These are phyloP conservation scores for Knoxdaviesia capensis DNA, from an alignment of 2,329 filamentous ascomycete genomes.

Conservation along the genomic window DNA sequence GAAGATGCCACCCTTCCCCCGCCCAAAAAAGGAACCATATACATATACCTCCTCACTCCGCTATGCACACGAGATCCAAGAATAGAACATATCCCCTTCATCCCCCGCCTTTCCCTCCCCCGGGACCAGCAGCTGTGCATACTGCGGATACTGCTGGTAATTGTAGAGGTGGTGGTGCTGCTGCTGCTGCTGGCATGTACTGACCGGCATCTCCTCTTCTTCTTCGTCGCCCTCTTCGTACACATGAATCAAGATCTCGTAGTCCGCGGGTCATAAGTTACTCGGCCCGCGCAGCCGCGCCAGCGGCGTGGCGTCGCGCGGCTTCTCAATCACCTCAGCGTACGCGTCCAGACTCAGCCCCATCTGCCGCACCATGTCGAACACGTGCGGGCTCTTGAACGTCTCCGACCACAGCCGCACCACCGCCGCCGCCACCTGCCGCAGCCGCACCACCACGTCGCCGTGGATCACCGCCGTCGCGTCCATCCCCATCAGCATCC, in stretches of 20 bases:
- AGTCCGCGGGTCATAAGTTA: background rate
- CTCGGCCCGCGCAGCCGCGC: conserved; percentile 8
- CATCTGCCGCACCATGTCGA: conserved; percentile 38
- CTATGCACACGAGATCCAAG: too few relatives aligned
- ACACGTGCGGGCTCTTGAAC: conserved; percentile 40
- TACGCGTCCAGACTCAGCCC: conserved; percentile 35
- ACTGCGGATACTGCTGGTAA: too few relatives aligned
- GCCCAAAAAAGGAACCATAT: too few relatives aligned
- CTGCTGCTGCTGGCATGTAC: background rate
- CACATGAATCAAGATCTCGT: conserved; percentile 1
- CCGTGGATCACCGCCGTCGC: conserved; percentile 15
- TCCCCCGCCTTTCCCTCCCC: background rate
- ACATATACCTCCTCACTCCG: too few relatives aligned
- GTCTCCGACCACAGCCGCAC: conserved; percentile 40
- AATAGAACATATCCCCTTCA: background rate
- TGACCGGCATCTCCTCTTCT: background rate
- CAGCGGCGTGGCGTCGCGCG: conserved; percentile 24
- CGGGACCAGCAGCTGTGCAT: too few relatives aligned
- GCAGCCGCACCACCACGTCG: conserved; percentile 13
- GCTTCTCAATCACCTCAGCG: conserved; percentile 34
- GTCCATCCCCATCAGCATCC: conserved; percentile 19
- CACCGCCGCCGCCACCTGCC: conserved; percentile 35
- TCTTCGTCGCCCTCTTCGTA: background rate
- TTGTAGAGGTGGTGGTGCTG: background rate
- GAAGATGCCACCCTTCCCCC: too few relatives aligned